Evolutionary conservation across 202 grass and related monocot genomes (phyloP).

Genomic region (Setaria viridis): DNA sequence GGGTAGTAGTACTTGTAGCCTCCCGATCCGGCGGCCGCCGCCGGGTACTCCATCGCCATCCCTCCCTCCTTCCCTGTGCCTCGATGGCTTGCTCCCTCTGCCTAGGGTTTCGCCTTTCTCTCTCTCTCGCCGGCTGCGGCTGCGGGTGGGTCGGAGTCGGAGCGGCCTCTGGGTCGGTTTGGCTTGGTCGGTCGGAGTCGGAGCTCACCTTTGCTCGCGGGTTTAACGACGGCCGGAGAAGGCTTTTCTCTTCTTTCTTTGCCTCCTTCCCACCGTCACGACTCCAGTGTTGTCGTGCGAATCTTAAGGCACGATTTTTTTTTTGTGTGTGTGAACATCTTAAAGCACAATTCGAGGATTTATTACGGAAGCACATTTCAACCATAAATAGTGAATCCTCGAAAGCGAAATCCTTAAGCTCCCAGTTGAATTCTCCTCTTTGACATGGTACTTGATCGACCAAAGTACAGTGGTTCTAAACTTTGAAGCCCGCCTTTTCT

Average conservation of each 20-base stretch:
- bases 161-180: slow-evolving; percentile 12
- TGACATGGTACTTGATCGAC: too few species aligned
- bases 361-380: too few species aligned
- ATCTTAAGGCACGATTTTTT: neutral
- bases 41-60: slow-evolving; percentile 55
- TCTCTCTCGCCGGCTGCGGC: neutral
- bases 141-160: neutral
- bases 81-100: neutral
- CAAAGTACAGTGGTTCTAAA: too few species aligned
- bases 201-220: slow-evolving; percentile 4
- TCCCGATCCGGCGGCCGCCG: slow-evolving; percentile 34
- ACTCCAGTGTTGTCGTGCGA: neutral
- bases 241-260: too few species aligned
- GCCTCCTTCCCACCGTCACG: neutral
- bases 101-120: slow-evolving; percentile 26
- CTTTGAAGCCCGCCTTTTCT: too few species aligned
- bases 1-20: slow-evolving; percentile 54
- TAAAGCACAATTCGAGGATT: too few species aligned
- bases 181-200: neutral
- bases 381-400: neutral
- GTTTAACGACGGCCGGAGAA: slow-evolving; percentile 38
- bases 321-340: too few species aligned
- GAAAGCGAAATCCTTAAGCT: too few species aligned
- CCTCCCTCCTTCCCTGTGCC: neutral
- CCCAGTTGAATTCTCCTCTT: too few species aligned